These are phyloP conservation scores for Kluyveromyces sp. DNA, from an alignment of 1,139 yeast genomes.

Conservation along the genomic window DNA sequence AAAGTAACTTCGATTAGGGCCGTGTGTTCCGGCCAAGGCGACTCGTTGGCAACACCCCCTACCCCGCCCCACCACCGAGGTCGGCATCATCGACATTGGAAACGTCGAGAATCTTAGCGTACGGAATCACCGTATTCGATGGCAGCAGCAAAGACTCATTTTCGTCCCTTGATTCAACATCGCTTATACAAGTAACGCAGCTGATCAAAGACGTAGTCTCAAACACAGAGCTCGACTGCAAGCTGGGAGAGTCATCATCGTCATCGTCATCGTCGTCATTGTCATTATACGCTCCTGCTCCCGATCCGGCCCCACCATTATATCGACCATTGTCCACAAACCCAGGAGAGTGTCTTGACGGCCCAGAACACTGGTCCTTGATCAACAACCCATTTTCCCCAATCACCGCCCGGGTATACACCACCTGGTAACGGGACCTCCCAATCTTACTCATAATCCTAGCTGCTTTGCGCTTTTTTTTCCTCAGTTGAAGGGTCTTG, in stretches of 20 bases:
- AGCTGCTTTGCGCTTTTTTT: neutral
- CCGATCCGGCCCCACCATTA: neutral
- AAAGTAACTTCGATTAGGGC: conserved; percentile 24
- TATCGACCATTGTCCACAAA: neutral
- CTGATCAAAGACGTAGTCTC: conserved; percentile 29
- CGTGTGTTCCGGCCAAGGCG: conserved; percentile 1
- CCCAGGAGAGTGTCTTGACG: neutral
- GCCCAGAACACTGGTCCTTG: conserved; percentile 6
- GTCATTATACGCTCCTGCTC: no score
- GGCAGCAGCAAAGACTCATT: conserved; percentile 19
- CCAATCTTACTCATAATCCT: neutral
- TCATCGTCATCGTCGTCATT: conserved; percentile 7
- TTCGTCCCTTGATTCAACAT: conserved; percentile 10
- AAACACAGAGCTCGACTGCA: conserved; percentile 13
- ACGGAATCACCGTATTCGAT: conserved; percentile 28
- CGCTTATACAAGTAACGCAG: conserved; percentile 30
- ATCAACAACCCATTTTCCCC: conserved; percentile 15
- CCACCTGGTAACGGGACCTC: neutral
- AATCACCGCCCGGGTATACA: neutral
- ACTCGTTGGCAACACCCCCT: neutral
- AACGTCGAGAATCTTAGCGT: conserved; percentile 26
- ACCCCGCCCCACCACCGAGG: no score
- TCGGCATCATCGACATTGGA: conserved; percentile 8
- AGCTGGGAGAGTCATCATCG: conserved; percentile 4
- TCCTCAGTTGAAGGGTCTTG: neutral